These are phyloP conservation scores for Wickerhamomyces alni DNA, from an alignment of 805 yeast genomes.

Conservation along the genomic window DNA sequence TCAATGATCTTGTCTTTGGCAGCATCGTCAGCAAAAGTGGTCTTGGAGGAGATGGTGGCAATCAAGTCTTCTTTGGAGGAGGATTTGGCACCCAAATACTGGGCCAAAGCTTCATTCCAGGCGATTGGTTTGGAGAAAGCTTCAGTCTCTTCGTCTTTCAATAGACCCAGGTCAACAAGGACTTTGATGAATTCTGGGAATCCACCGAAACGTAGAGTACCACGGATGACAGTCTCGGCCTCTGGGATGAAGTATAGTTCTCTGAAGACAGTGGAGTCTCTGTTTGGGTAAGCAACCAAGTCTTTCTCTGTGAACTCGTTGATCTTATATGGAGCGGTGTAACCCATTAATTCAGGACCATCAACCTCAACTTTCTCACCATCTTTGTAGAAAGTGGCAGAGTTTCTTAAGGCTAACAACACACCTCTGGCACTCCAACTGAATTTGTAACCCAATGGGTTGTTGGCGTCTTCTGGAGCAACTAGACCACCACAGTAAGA, in stretches of 20 bases:
- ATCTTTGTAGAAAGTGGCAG: slow-evolving; percentile 83
- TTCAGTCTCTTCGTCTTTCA: slow-evolving; percentile 67
- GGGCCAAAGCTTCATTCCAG: slow-evolving; percentile 86
- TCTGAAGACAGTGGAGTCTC: slow-evolving; percentile 93
- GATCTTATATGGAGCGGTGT: slow-evolving; percentile 92
- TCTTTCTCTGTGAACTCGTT: slow-evolving; percentile 72
- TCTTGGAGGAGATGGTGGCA: slow-evolving; percentile 68
- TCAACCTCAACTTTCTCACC: slow-evolving; percentile 75
- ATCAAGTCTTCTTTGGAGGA: slow-evolving; percentile 65
- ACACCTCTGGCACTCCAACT: slow-evolving; percentile 99
- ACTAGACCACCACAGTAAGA: slow-evolving; percentile 99
- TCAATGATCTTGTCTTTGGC: slow-evolving; percentile 82
- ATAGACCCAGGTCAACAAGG: slow-evolving; percentile 88
- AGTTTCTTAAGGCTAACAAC: slow-evolving; percentile 87
- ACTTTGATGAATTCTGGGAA: slow-evolving; percentile 98
- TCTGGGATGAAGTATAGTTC: slow-evolving; percentile 93
- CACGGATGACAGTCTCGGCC: slow-evolving; percentile 94
- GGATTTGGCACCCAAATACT: slow-evolving; percentile 70
- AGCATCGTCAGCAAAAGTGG: slow-evolving; percentile 72
- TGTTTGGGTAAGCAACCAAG: slow-evolving; percentile 93
- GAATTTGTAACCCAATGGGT: slow-evolving; percentile 97
- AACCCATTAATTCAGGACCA: slow-evolving; percentile 89
- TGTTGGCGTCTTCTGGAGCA: slow-evolving; percentile 95
- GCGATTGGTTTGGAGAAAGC: slow-evolving; percentile 52
- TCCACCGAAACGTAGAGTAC: slow-evolving; percentile 96